phyloP scores from a whole-genome alignment of 495 filamentous ascomycete genomes.

The Penicillium silybi region DNA sequence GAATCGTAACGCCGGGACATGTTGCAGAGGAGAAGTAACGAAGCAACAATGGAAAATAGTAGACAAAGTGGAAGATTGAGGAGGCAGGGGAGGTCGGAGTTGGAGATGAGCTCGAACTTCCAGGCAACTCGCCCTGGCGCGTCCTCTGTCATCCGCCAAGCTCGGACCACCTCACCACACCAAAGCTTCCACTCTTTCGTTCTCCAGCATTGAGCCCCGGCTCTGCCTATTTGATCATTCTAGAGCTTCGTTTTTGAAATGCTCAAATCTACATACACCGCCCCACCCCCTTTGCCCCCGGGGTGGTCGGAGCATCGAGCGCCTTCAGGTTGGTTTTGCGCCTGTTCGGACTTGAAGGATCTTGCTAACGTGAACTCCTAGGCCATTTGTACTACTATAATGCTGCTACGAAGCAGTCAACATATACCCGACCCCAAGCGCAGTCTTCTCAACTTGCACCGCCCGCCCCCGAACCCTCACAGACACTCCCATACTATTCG shows the following conservation, averaged over 20 bases:
- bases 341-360: conserved; percentile 5
- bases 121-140: conserved; percentile 48
- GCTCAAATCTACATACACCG: conserved; percentile 42
- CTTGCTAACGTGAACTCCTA: conserved; percentile 24
- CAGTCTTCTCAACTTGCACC: conserved; percentile 28
- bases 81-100: conserved; percentile 7
- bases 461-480: conserved; percentile 12
- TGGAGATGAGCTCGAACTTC: conserved; percentile 19
- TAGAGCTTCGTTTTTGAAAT: conserved; percentile 14
- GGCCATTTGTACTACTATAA: conserved; percentile 90
- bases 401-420: conserved; percentile 78
- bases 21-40: conserved; percentile 26
- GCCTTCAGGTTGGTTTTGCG: conserved; percentile 58
- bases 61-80: conserved; percentile 1
- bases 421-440: conserved; percentile 67
- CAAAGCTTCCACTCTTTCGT: conserved; percentile 20
- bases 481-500: conserved; percentile 25
- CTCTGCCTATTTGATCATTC: neutral
- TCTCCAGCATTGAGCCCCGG: conserved; percentile 7
- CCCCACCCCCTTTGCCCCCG: conserved; percentile 58
- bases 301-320: conserved; percentile 95
- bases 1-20: conserved; percentile 99
- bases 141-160: conserved; percentile 44
- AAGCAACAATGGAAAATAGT: conserved; percentile 3
- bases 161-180: conserved; percentile 43